A percentile compares a stretch with the other conserved stretches of the same genome.
These are phyloP conservation scores for Saccharomycopsis sp. DNA, from an alignment of 805 yeast genomes.

Conservation along the genomic window DNA sequence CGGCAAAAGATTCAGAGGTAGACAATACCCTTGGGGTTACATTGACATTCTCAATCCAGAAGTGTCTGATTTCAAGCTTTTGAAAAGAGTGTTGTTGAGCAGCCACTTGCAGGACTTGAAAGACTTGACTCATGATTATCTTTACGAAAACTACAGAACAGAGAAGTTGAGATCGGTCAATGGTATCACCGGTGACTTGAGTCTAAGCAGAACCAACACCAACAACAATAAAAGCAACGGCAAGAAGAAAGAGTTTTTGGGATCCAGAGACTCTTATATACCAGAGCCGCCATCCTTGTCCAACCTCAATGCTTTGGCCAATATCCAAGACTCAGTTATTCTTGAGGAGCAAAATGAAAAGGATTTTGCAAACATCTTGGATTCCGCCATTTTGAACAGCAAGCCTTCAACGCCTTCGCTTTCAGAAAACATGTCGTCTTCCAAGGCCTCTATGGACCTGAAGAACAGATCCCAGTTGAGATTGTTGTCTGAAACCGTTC, in stretches of 20 bases:
- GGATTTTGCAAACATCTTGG: constrained; percentile 20
- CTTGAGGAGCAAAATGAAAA: constrained; percentile 21
- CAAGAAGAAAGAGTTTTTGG: constrained; percentile 17
- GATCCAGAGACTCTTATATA: constrained; percentile 25
- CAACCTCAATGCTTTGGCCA: constrained; percentile 44
- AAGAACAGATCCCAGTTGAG: constrained; percentile 50
- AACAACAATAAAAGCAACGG: neutral
- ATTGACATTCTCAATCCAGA: constrained; percentile 46
- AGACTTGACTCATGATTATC: constrained; percentile 56
- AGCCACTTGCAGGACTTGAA: constrained; percentile 56
- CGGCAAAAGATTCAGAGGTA: constrained; percentile 45
- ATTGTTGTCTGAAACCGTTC: constrained; percentile 75
- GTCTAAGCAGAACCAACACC: neutral
- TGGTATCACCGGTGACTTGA: constrained; percentile 16
- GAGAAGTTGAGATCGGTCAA: constrained; percentile 50
- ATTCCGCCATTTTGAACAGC: constrained; percentile 3
- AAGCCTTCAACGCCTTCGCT: constrained; percentile 9
- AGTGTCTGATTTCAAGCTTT: constrained; percentile 43
- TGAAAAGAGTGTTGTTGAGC: constrained; percentile 48
- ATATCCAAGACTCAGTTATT: constrained; percentile 12
- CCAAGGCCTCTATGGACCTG: constrained; percentile 13
- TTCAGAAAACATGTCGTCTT: constrained; percentile 2
- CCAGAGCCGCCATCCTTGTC: constrained; percentile 52
- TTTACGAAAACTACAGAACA: constrained; percentile 58
- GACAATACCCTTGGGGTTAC: constrained; percentile 73